These are phyloP conservation scores for Coleophoma eucalyptorum DNA, from an alignment of 2,329 filamentous ascomycete genomes.

Conservation along the genomic window DNA sequence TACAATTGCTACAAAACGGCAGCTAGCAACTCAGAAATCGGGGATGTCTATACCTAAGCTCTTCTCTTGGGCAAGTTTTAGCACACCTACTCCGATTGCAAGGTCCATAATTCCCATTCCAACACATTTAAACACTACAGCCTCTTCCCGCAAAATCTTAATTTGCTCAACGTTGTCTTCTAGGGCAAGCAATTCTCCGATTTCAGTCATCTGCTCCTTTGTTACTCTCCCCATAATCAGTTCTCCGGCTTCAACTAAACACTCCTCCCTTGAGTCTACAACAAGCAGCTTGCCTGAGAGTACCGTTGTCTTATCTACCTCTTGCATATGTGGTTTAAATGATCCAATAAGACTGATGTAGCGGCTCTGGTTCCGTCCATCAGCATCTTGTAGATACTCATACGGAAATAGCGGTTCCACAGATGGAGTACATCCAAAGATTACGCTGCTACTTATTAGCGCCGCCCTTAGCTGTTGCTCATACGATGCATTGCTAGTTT, in stretches of 20 bases:
- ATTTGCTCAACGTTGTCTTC: no score
- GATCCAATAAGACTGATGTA: conserved; percentile 68
- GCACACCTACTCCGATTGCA: conserved; percentile 36
- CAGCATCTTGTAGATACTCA: conserved; percentile 62
- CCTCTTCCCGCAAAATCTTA: conserved; percentile 42
- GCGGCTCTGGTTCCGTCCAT: conserved; percentile 65
- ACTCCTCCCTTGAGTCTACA: conserved; percentile 72
- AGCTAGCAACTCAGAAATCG: no score
- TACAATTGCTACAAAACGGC: no score
- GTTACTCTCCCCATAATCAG: conserved; percentile 70
- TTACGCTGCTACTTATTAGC: no score
- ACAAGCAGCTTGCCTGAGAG: conserved; percentile 62
- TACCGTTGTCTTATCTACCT: conserved; percentile 73
- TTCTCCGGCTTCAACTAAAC: conserved; percentile 78
- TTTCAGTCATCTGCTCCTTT: conserved; percentile 73
- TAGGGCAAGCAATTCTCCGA: no score
- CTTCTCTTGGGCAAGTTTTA: not conserved
- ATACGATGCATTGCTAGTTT: conserved; percentile 36
- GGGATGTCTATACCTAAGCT: no score
- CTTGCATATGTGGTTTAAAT: conserved; percentile 66
- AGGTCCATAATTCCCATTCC: conserved; percentile 61
- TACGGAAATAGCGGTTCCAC: conserved; percentile 68
- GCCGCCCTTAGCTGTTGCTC: conserved; percentile 65
- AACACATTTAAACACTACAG: conserved; percentile 62
- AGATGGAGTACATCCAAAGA: conserved; percentile 84